Conservation (phyloP, 2,329 filamentous ascomycete genomes). For the Cryphonectria radicalis region DNA sequence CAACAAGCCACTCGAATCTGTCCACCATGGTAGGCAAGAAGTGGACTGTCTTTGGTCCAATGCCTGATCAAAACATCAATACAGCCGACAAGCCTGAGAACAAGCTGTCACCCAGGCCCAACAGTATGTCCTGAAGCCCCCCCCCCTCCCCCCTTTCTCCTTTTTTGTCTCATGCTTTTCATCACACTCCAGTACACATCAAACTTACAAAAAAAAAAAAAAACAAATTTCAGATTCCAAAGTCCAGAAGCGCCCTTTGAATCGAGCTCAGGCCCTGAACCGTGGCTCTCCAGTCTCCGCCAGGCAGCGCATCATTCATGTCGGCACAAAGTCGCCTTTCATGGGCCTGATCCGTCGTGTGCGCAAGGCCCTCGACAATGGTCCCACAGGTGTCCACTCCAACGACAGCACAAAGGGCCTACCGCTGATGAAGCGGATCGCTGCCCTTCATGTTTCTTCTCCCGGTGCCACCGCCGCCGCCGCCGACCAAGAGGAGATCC, state of each 20-base stretch:
- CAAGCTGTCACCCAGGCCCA: slow-evolving; percentile 44
- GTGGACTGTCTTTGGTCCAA: neutral
- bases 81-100: slow-evolving; percentile 31
- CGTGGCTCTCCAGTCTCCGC: slow-evolving; percentile 17
- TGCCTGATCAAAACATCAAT: neutral
- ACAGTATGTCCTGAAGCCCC: slow-evolving; percentile 31
- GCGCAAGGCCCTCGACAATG: slow-evolving; percentile 63
- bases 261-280: slow-evolving; percentile 41
- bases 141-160: neutral
- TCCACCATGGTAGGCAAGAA: neutral
- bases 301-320: slow-evolving; percentile 58
- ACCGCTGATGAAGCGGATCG: slow-evolving; percentile 51
- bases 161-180: neutral
- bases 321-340: slow-evolving; percentile 68
- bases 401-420: slow-evolving; percentile 48
- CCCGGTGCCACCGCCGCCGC: slow-evolving; percentile 31
- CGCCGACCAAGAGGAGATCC: slow-evolving; percentile 42
- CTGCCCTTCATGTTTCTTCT: slow-evolving; percentile 38
- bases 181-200: neutral
- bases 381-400: slow-evolving; percentile 50
- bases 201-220: neutral
- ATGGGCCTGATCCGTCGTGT: slow-evolving; percentile 69
- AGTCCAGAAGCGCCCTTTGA: slow-evolving; percentile 54
- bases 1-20: neutral
- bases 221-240: slow-evolving; percentile 45